Evolutionary conservation across 2,329 filamentous ascomycete genomes (phyloP), one percentile per base, ranked within the genome.

Genomic region (Penicillium sp.): DNA sequence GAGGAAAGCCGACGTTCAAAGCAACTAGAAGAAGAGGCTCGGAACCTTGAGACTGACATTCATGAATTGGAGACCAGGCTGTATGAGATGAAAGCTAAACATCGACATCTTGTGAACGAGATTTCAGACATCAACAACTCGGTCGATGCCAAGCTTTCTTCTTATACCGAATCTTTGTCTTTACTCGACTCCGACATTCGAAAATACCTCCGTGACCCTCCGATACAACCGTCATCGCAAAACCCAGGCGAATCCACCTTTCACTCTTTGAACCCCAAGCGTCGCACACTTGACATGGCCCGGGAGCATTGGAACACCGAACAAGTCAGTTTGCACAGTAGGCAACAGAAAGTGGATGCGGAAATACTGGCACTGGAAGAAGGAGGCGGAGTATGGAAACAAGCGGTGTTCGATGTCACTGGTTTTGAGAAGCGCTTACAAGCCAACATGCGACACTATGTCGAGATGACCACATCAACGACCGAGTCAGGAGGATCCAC

Each of bases 211-310:
- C 72, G 71, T 27, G 72, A 74, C 27, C 79, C 80, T 13, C 80
- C 76, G 4, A 63, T 78, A 31, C 69, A 71, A 51, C 72, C 79
- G 9, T 64, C 76, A n/a, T 58, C 61, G 4, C 62, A 64, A n/a
- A 57, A 40, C 6, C 64, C 73, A 2, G 63, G 54, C 21, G 56
- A 68, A 67, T 59, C 76, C 55, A 75, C 73, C 3, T 83, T 84
- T 63, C 78, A 81, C 49, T 72, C 78, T 2, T 72, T 87, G 33
- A 82, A 82, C n/a, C 73, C 79, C 0, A 80, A 82, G 53, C 78
- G 83, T 36, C 77, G 85, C 41, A 87, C 84, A 1, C 76, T 87
- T 27, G 80, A 82, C 31, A 81, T 87, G 78, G 85, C 83, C 5
- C 77, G 78, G 55, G 82, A 85, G 41, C 80, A 84, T 60, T 86